Evolutionary conservation across 257 asterid genomes (phyloP), one percentile per base, ranked within the genome.

Genomic region (Rauvolfia tetraphylla): DNA sequence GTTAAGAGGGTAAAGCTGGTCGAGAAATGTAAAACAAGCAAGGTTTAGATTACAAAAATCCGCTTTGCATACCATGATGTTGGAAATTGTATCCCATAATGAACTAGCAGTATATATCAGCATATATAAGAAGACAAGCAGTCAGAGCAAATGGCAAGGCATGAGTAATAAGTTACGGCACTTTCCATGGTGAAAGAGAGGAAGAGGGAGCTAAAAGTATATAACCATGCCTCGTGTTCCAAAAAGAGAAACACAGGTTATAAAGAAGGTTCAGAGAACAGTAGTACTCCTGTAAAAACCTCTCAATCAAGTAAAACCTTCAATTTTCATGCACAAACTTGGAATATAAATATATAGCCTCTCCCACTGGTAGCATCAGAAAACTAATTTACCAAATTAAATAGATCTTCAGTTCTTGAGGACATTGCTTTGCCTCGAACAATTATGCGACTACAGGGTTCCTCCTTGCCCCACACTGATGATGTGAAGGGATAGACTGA

Each of bases 371-470:
- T 4, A 49, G 31, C 62, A 48, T 42, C 42, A 53, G 36, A 79
- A 71, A 71, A 42, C 67, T 36, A 74, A 69, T 44, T 82, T 91
- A 95, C 99, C 95, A 95, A 83, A 84, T 81, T 79, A 88, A 95
- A 95, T 74, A 95, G 81, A 89, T 95, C 99, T 79, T 93, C 99
- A 53, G 86, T 78, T 25, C 96, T 93, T 63, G 89, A 91, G 39
- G 98, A 90, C 92, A 86, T 95, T 74, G 99, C 96, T 89, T 95
- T 95, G 81, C 98, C 98, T 81, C 96, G 92, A 72, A 90, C 91
- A 79, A 95, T 85, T 78, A 95, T 85, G 80, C 76, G 90, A 85
- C 91, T 90, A 86, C 88, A 87, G 33, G 99, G 99, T 51, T 86
- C 88, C 84, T 79, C 88, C 86, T 86, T 85, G 78, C 96, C 97